phyloP scores from a whole-genome alignment of 78 protist species.

The Dictyostelium intermedium region DNA sequence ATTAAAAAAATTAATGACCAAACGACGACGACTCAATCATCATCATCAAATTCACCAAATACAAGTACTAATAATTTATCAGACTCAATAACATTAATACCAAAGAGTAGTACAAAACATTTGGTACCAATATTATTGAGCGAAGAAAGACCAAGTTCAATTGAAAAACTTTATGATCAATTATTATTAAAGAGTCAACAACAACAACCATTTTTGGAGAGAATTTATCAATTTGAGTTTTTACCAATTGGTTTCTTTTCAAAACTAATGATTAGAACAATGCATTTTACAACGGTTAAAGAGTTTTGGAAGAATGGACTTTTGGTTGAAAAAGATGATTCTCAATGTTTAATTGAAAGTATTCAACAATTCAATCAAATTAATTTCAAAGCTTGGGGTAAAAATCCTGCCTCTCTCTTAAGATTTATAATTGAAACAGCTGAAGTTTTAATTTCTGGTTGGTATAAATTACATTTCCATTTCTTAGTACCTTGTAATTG shows the following conservation, averaged over 20 bases:
- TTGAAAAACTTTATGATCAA: conserved; percentile 18
- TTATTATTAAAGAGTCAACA: neutral
- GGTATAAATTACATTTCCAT: conserved; percentile 64
- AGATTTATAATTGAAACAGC: conserved; percentile 71
- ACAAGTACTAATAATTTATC: no score
- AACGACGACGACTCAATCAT: neutral
- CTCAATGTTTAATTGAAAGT: conserved; percentile 24
- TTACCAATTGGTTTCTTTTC: conserved; percentile 68
- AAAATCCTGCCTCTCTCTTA: conserved; percentile 4
- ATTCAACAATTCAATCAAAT: neutral
- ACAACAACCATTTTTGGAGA: neutral
- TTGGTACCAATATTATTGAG: conserved; percentile 47
- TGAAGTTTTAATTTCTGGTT: conserved; percentile 49
- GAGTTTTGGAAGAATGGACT: conserved; percentile 72
- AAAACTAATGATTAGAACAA: conserved; percentile 59
- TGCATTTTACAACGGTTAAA: conserved; percentile 59
- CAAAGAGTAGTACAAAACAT: conserved; percentile 35
- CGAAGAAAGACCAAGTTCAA: conserved; percentile 31
- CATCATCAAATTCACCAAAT: neutral
- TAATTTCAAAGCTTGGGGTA: conserved; percentile 55
- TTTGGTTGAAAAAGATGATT: conserved; percentile 44
- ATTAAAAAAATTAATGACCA: neutral
- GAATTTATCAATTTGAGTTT: conserved; percentile 75
- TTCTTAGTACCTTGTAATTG: conserved; percentile 72
- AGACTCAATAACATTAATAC: neutral